Evolutionary conservation across 1,284 basidiomycete species (phyloP).

Genomic region (Ceratobasidium sp.): DNA sequence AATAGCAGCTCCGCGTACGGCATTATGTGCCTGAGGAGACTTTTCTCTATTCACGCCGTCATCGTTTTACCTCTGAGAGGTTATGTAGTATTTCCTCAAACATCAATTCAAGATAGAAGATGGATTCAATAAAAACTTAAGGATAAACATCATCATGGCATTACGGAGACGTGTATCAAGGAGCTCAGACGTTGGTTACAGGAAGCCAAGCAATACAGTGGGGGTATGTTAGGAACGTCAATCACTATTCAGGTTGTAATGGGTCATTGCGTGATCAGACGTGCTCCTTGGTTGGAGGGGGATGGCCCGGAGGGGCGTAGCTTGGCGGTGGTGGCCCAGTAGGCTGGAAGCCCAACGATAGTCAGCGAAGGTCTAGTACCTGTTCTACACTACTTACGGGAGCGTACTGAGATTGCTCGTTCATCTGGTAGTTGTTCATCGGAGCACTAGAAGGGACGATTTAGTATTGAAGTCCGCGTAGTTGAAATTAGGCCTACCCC

Average conservation of each 20-base stretch:
- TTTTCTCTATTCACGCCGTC: no score
- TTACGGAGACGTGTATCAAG: not conserved
- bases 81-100: no score
- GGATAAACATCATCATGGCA: constrained; percentile 15
- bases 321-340: constrained; percentile 36
- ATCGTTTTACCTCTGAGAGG: no score
- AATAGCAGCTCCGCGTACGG: no score
- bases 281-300: constrained; percentile 42
- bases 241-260: not conserved
- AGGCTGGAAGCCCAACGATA: not conserved
- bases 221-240: constrained; percentile 13
- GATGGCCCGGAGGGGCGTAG: constrained; percentile 29
- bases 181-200: constrained; percentile 3
- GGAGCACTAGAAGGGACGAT: constrained; percentile 7
- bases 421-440: constrained; percentile 24
- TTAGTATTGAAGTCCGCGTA: not conserved
- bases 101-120: not conserved
- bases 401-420: constrained; percentile 41
- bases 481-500: not conserved
- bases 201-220: constrained; percentile 19
- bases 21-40: no score
- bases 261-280: not conserved
- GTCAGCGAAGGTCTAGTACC: not conserved
- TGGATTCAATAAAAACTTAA: not conserved
- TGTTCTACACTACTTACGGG: constrained; percentile 12